Evolutionary conservation across 1,139 yeast species (phyloP).

Genomic region (Williopsis jadinii): DNA sequence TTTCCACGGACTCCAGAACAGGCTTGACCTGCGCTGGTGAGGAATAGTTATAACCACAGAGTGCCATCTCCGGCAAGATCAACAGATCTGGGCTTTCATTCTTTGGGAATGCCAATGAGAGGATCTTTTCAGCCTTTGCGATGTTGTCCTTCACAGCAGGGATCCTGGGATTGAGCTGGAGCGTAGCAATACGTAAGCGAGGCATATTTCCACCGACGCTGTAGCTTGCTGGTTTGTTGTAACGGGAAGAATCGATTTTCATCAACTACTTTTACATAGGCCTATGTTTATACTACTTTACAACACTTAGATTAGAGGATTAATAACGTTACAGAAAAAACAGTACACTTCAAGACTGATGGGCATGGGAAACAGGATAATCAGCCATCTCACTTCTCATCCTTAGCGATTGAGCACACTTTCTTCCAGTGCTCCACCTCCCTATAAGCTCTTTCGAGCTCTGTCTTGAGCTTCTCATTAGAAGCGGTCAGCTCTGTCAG

Average conservation of each 20-base stretch:
- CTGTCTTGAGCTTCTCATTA: conserved; percentile 72
- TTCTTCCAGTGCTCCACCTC: conserved; percentile 82
- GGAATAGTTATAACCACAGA: conserved; percentile 77
- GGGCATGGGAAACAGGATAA: too few relatives aligned
- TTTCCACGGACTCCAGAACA: conserved; percentile 39
- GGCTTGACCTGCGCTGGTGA: conserved; percentile 49
- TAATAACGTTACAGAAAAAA: too few relatives aligned
- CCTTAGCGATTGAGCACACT: conserved; percentile 7
- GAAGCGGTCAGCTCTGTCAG: conserved; percentile 71
- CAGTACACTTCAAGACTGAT: too few relatives aligned
- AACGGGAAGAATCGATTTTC: too few relatives aligned
- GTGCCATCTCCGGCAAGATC: conserved; percentile 76
- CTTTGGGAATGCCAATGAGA: conserved; percentile 22
- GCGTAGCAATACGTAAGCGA: conserved; percentile 46
- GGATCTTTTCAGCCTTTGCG: conserved; percentile 37
- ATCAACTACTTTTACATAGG: too few relatives aligned
- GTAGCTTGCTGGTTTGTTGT: too few relatives aligned
- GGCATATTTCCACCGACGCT: conserved; percentile 4
- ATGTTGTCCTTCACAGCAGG: conserved; percentile 55
- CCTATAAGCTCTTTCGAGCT: conserved; percentile 85
- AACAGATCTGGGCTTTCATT: conserved; percentile 41
- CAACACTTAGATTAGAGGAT: too few relatives aligned
- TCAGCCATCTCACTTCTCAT: conserved; percentile 1
- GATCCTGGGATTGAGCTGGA: conserved; percentile 62
- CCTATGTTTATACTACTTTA: too few relatives aligned